These are phyloP conservation scores for Prunus persica DNA, from an alignment of 306 rosid species.

Conservation along the genomic window Prunus_persica_NCBIv2 NC_034015.1:19423001-19423500, in stretches of 20 bases:
- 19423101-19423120: no score
- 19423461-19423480: background rate
- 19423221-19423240: conserved; percentile 30
- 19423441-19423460: background rate
- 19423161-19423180: background rate
- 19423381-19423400: conserved; percentile 30
- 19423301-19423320: conserved; percentile 25
- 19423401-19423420: conserved; percentile 30
- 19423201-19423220: conserved; percentile 31
- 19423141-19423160: conserved; percentile 6
- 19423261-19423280: conserved; percentile 57
- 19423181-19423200: conserved; percentile 18
- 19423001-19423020: no score
- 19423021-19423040: no score
- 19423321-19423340: background rate
- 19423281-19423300: conserved; percentile 46
- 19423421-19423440: background rate
- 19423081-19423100: no score
- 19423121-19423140: background rate
- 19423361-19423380: conserved; percentile 24
- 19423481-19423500: background rate
- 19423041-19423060: no score
- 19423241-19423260: conserved; percentile 77
- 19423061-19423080: no score
- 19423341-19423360: background rate